Evolutionary conservation across 805 yeast genomes (phyloP).

Genomic region (Metschnikowia gruessii): DNA sequence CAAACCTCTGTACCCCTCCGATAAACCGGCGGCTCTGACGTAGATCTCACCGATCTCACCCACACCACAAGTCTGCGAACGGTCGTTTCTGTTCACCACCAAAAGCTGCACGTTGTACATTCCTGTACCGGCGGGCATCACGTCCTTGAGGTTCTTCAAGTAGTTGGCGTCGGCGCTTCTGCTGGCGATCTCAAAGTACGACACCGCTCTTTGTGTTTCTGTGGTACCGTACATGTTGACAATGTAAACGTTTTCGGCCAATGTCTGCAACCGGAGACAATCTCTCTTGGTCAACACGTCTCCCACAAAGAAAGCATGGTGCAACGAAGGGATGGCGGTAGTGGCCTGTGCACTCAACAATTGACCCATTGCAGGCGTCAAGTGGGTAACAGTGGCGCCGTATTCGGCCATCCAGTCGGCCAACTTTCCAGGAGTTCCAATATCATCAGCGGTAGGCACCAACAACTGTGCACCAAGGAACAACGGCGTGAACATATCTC

Average conservation of each 20-base stretch:
- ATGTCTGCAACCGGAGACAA: slow-evolving; percentile 85
- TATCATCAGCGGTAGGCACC: slow-evolving; percentile 95
- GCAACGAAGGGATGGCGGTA: slow-evolving; percentile 77
- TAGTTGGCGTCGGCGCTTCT: slow-evolving; percentile 65
- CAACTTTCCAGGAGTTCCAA: slow-evolving; percentile 95
- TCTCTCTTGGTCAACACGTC: slow-evolving; percentile 97
- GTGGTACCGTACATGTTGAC: slow-evolving; percentile 99
- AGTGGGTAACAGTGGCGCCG: slow-evolving; percentile 92
- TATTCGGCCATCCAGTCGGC: slow-evolving; percentile 96
- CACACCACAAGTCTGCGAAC: slow-evolving; percentile 90
- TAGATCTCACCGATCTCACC: slow-evolving; percentile 99
- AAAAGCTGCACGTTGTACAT: slow-evolving; percentile 93
- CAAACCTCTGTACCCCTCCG: slow-evolving; percentile 91
- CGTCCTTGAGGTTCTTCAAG: slow-evolving; percentile 82
- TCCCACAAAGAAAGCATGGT: slow-evolving; percentile 98
- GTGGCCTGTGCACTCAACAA: slow-evolving; percentile 92
- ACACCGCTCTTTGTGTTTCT: slow-evolving; percentile 97
- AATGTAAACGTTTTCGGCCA: slow-evolving; percentile 85
- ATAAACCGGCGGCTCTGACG: slow-evolving; percentile 96
- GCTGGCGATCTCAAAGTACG: slow-evolving; percentile 85
- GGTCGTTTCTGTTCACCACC: slow-evolving; percentile 88
- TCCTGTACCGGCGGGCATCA: slow-evolving; percentile 98
- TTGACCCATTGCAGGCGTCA: slow-evolving; percentile 99
- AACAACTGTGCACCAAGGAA: slow-evolving; percentile 90
- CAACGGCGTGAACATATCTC: slow-evolving; percentile 98